Conservation (phyloP, 2,329 filamentous ascomycete species). For the Trichoderma atrobrunneum region DNA sequence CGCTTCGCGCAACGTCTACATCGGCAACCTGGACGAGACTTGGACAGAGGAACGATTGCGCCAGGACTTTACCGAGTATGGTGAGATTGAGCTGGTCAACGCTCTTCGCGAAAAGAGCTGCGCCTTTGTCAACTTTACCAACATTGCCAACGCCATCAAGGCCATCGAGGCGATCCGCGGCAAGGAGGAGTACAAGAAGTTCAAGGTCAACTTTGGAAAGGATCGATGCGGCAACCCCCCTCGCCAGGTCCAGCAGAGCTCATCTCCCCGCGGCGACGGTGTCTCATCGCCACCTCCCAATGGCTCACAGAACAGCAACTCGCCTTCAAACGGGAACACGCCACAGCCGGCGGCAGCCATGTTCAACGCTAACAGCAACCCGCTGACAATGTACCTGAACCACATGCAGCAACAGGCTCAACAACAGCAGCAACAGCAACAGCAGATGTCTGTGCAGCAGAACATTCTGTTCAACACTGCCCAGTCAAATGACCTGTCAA, state of each 20-base stretch:
- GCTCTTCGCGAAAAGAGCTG: constrained; percentile 97
- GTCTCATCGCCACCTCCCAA: constrained; percentile 57
- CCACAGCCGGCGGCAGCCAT: constrained; percentile 68
- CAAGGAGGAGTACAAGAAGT: constrained; percentile 94
- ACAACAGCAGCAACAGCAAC: constrained; percentile 71
- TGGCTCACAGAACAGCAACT: constrained; percentile 58
- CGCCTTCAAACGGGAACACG: constrained; percentile 52
- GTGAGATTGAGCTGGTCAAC: constrained; percentile 97
- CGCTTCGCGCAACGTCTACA: constrained; percentile 97
- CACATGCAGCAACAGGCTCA: constrained; percentile 73
- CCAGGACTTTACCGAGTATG: constrained; percentile 95
- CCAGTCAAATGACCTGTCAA: constrained; percentile 54
- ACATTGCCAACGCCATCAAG: constrained; percentile 99
- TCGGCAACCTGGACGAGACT: constrained; percentile 94
- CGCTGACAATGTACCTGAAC: constrained; percentile 88
- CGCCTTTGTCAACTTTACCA: constrained; percentile 99
- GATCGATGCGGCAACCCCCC: constrained; percentile 96
- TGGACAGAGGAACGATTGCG: constrained; percentile 95
- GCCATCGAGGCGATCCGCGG: constrained; percentile 94
- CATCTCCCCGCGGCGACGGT: constrained; percentile 65
- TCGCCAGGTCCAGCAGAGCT: constrained; percentile 71
- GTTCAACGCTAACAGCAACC: constrained; percentile 81
- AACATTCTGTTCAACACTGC: constrained; percentile 76
- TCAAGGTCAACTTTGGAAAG: constrained; percentile 99
- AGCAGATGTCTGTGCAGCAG: constrained; percentile 71